phyloP scores from a whole-genome alignment of 2,329 filamentous ascomycete genomes.

The Fusarium tupiense region DNA sequence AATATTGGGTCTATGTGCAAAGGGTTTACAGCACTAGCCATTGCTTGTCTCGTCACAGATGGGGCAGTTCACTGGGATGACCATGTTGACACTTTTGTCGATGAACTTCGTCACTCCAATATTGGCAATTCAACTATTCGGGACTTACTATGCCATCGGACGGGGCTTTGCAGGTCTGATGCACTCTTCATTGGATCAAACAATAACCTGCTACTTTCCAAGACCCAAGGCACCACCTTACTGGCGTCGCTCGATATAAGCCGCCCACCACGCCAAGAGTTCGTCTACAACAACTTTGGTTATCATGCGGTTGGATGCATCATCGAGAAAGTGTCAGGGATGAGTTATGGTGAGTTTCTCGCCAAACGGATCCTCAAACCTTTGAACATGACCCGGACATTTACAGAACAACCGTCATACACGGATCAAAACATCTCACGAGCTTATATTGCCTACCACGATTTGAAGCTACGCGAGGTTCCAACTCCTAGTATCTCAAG shows the following conservation, averaged over 20 bases:
- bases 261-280: not conserved
- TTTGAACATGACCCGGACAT: not conserved
- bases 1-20: not conserved
- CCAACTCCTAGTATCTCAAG: not conserved
- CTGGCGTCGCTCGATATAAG: not conserved
- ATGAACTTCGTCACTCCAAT: not conserved
- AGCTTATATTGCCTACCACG: not conserved
- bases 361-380: not conserved
- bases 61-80: not conserved
- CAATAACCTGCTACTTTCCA: rapidly evolving
- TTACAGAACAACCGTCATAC: not conserved
- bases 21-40: not conserved
- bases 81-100: not conserved
- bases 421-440: not conserved
- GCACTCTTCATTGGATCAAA: not conserved
- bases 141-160: not conserved
- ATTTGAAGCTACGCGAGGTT: not conserved
- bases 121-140: not conserved
- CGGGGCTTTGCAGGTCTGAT: not conserved
- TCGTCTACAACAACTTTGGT: not conserved
- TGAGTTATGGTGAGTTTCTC: not conserved
- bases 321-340: not conserved
- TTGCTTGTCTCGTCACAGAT: not conserved
- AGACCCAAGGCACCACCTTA: not conserved
- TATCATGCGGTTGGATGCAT: not conserved